A percentile compares a stretch with the other conserved stretches of the same genome.
Evolutionary conservation across 441 rosid species (phyloP).

Genomic region (Arabidopsis hybrid): DNA sequence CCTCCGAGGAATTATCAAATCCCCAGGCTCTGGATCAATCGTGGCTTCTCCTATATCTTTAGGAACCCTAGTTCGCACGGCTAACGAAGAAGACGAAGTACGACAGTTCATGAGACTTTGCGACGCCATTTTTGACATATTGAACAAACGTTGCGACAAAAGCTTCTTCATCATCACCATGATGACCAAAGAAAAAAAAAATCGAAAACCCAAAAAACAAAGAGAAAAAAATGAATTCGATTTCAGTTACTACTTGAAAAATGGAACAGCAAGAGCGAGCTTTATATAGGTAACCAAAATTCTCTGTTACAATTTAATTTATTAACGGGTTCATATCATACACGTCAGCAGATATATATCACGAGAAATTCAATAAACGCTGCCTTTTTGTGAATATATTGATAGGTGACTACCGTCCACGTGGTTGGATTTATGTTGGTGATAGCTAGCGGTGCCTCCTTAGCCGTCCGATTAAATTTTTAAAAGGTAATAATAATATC

Average conservation of each 20-base stretch:
- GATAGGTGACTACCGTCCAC: slow-evolving; percentile 47
- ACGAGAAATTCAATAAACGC: slow-evolving; percentile 17
- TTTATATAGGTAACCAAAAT: slow-evolving; percentile 43
- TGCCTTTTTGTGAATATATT: slow-evolving; percentile 38
- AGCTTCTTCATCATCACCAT: slow-evolving; percentile 71
- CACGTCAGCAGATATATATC: slow-evolving; percentile 42
- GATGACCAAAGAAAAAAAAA: not conserved
- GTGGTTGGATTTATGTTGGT: slow-evolving; percentile 41
- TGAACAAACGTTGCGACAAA: slow-evolving; percentile 65
- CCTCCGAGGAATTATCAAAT: slow-evolving; percentile 51
- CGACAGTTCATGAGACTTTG: slow-evolving; percentile 60
- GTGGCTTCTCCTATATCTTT: slow-evolving; percentile 37
- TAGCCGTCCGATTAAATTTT: slow-evolving; percentile 45
- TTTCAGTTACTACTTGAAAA: not conserved
- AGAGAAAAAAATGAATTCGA: slow-evolving; percentile 1
- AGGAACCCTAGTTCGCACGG: slow-evolving; percentile 42
- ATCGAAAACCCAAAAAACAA: not conserved
- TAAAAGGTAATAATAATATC: not conserved
- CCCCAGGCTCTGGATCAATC: slow-evolving; percentile 71
- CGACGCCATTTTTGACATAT: slow-evolving; percentile 52
- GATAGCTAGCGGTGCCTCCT: not conserved
- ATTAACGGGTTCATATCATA: not conserved
- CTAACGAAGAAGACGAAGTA: slow-evolving; percentile 54
- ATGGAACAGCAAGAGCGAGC: slow-evolving; percentile 18
- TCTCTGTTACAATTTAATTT: slow-evolving; percentile 4